A percentile compares a stretch with the other conserved stretches of the same genome.
Conservation (phyloP, 106 monocot genomes). For the Phalaenopsis aphrodite region DNA sequence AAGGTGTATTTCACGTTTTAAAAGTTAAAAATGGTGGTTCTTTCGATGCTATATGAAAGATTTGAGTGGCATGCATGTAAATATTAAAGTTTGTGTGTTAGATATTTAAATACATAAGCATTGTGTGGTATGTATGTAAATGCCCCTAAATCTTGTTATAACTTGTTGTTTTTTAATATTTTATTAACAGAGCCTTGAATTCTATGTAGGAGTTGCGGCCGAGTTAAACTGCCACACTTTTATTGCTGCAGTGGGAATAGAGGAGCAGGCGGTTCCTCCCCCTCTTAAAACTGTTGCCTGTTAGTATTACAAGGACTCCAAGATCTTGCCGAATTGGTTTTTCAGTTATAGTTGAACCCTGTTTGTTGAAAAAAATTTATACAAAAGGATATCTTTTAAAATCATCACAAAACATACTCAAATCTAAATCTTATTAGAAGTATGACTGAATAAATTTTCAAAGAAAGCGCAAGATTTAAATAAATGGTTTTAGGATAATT, state of each 20-base stretch:
- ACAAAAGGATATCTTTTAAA: not conserved
- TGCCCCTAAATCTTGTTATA: too few species aligned
- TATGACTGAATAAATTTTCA: not conserved
- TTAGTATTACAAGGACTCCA: not conserved
- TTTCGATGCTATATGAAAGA: too few species aligned
- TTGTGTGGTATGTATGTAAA: too few species aligned
- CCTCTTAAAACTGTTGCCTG: slow-evolving; percentile 6
- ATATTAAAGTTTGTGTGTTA: too few species aligned
- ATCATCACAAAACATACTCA: not conserved
- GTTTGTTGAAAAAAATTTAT: not conserved
- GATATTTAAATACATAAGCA: too few species aligned
- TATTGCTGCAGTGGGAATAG: slow-evolving; percentile 91
- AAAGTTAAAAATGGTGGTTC: too few species aligned
- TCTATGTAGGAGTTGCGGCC: slow-evolving; percentile 63
- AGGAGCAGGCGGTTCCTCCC: slow-evolving; percentile 21
- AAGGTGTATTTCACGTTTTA: too few species aligned
- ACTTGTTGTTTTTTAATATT: not conserved
- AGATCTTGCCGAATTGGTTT: not conserved
- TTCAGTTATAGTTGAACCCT: slow-evolving; percentile 1
- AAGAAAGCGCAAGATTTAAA: not conserved
- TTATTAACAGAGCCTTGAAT: not conserved
- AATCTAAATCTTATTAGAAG: not conserved
- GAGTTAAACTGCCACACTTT: slow-evolving; percentile 88
- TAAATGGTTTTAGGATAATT: not conserved
- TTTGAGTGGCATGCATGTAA: too few species aligned